Evolutionary conservation across 192 early-diverging fungal species (phyloP), one percentile per base, ranked within the genome.

Genomic region (Linnemannia exigua): DNA sequence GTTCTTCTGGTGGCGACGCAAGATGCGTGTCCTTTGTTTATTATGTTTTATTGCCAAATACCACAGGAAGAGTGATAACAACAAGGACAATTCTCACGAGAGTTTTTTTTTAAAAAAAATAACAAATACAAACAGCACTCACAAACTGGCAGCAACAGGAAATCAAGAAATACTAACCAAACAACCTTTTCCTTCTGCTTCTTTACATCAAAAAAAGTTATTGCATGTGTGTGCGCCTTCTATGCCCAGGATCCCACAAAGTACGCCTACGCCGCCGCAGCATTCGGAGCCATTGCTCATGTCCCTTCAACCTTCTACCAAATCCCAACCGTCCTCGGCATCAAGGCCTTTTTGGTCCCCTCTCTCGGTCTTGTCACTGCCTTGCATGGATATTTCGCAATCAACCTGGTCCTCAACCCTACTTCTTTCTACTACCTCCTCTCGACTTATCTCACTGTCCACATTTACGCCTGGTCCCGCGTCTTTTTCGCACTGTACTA

Each of bases 391-490:
- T 85, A 85, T 69, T 85, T 79, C 72, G 83, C 83, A 12, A 16
- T 79, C 44, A 85, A 85, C 58, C 67, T 85, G 28, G 77, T 67
- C 31, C 58, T 79, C 44, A 85, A 85, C 69, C 83, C 83, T 14
- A 79, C 77, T 1, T 85, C 83, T 3, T 79, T 76, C 44, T 79
- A 85, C 33, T 85, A 85, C 25, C 83, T 85, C 33, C 31, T 76
- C 19, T 85, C 83, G 35, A 79, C 77, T 37, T 85, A 85, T n/a
- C 25, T 85, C 73, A 85, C 83, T 51, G 83, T 85, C 7, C 83
- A 85, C 72, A 85, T 85, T 58, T 85, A 85, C 52, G 83, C 83
- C 47, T 85, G 83, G 83, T 85, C 83, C 28, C 83, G 83, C 31
- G 83, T 85, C 68, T 85, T 85, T 58, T 85, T 85, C 54, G 83